Percentiles rank a stretch among this genome's conserved stretches.
Conservation (phyloP, 208 protist species). For the Leishmania braziliensis region DNA sequence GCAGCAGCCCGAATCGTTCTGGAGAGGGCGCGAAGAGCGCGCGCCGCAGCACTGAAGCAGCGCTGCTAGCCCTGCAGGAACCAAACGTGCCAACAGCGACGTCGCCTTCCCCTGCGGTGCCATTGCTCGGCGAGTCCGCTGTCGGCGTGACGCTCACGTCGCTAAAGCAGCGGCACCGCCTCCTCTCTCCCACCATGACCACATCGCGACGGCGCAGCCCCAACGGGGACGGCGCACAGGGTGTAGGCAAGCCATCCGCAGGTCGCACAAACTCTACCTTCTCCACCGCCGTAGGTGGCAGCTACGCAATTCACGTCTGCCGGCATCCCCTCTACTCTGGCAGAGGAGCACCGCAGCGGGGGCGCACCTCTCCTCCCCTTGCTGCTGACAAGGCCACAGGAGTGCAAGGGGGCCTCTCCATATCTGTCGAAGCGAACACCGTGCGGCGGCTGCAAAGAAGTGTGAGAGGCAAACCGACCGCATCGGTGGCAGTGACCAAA, state of each 20-base stretch:
- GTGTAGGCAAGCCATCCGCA: constrained; percentile 1
- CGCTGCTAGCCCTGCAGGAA: constrained; percentile 5
- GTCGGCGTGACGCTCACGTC: background rate
- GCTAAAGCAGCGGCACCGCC: background rate
- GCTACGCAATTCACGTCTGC: background rate
- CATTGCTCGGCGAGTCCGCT: background rate
- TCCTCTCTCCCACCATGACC: background rate
- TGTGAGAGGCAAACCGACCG: background rate
- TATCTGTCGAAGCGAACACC: constrained; percentile 22
- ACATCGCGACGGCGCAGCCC: constrained; percentile 1
- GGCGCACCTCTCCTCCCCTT: background rate
- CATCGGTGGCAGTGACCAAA: background rate
- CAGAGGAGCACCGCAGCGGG: background rate
- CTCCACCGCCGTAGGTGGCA: background rate
- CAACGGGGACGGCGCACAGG: background rate
- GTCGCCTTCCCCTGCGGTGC: background rate
- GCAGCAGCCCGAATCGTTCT: background rate
- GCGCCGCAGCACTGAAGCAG: background rate
- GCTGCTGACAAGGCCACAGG: background rate
- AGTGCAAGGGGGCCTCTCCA: constrained; percentile 9
- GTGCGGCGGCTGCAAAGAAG: constrained; percentile 9
- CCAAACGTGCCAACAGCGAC: background rate
- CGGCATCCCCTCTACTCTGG: constrained; percentile 31
- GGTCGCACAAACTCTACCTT: background rate
- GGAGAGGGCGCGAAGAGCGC: background rate